phyloP scores from a whole-genome alignment of 1,139 yeast species.

The Sugiyamaella castrensis region DNA sequence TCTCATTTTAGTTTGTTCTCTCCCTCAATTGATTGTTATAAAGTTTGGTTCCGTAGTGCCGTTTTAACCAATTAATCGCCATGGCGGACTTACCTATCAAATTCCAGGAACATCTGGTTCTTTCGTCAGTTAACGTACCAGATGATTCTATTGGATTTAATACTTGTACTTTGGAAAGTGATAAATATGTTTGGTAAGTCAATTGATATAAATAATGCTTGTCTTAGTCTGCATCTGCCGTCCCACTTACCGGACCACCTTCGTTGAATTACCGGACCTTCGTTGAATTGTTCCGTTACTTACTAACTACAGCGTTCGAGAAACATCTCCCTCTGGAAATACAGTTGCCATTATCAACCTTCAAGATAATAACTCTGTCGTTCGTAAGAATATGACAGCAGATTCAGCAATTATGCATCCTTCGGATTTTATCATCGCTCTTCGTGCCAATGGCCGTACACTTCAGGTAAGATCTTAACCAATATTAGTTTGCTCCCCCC shows the following conservation, averaged over 20 bases:
- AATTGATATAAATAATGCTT: too few relatives aligned
- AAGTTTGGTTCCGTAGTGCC: background rate
- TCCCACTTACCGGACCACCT: too few relatives aligned
- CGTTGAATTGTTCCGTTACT: background rate
- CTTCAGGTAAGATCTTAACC: constrained; percentile 49
- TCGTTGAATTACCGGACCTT: too few relatives aligned
- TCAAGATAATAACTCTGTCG: constrained; percentile 66
- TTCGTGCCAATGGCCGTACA: constrained; percentile 95
- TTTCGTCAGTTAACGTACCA: constrained; percentile 79
- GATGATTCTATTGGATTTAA: constrained; percentile 85
- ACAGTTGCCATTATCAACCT: constrained; percentile 87
- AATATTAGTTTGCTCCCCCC: too few relatives aligned
- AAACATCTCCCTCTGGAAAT: constrained; percentile 69
- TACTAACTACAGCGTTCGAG: constrained; percentile 60
- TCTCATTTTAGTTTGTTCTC: background rate
- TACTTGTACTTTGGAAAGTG: constrained; percentile 92
- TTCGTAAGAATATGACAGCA: constrained; percentile 92
- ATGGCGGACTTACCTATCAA: constrained; percentile 81
- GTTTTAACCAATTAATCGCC: constrained; percentile 3
- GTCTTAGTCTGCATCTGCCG: too few relatives aligned
- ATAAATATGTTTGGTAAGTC: constrained; percentile 63
- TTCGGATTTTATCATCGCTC: constrained; percentile 76
- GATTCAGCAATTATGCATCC: constrained; percentile 99
- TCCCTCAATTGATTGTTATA: background rate
- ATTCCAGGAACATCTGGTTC: constrained; percentile 90